Conservation (phyloP, 2,329 filamentous ascomycete species). For the Alternaria ventricosa region DNA sequence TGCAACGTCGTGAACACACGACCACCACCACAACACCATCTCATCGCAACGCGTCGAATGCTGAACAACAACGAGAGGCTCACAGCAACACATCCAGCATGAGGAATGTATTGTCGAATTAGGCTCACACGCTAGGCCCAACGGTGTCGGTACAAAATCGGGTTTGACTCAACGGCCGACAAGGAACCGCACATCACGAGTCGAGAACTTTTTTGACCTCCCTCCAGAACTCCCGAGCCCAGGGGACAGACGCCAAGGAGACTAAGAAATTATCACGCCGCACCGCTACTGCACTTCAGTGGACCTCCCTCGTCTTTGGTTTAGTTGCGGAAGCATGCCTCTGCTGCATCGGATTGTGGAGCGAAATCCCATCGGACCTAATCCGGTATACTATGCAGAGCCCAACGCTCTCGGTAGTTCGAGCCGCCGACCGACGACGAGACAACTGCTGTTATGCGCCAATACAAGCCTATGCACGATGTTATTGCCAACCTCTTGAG, state of each 20-base stretch:
- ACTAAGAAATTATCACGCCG: neutral
- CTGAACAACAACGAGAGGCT: neutral
- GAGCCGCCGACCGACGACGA: neutral
- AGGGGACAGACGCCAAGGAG: neutral
- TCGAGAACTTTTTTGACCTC: neutral
- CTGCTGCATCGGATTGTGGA: neutral
- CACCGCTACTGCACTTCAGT: neutral
- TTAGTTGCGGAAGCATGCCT: neutral
- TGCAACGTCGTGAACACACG: neutral
- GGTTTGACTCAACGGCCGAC: neutral
- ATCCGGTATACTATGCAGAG: neutral
- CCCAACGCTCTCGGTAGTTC: neutral
- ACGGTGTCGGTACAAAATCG: neutral
- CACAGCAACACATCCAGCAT: neutral
- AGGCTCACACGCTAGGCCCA: neutral
- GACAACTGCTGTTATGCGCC: neutral
- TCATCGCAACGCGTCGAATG: neutral
- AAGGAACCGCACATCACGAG: neutral
- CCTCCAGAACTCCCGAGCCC: neutral
- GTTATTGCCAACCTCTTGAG: neutral
- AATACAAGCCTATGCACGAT: neutral
- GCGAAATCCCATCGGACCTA: neutral
- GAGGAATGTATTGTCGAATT: neutral
- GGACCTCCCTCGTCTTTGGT: neutral
- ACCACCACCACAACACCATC: conserved; percentile 1